These are phyloP conservation scores for Flaveria brownii DNA, from an alignment of 129 eudicot species.

Conservation along the genomic window DNA sequence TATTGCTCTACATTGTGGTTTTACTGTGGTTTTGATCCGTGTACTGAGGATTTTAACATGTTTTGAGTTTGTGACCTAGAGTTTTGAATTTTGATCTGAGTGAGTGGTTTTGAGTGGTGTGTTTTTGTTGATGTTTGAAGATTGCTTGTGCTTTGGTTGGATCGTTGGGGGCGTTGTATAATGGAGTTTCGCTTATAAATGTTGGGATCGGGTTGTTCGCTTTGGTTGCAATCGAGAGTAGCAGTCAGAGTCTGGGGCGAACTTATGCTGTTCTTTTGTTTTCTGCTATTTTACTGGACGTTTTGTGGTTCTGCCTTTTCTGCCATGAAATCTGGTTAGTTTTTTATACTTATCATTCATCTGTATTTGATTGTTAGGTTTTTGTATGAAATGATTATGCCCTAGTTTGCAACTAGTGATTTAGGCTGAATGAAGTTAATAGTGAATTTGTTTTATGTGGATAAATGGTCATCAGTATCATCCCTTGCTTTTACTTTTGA, in stretches of 20 bases:
- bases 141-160: constrained; percentile 90
- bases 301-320: constrained; percentile 79
- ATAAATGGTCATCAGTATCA: background rate
- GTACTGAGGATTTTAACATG: background rate
- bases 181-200: constrained; percentile 68
- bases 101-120: background rate
- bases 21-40: constrained; percentile 4
- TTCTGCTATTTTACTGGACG: constrained; percentile 66
- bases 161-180: constrained; percentile 83
- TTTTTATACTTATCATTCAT: background rate
- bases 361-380: background rate
- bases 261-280: constrained; percentile 82
- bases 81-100: constrained; percentile 28
- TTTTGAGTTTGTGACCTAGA: background rate
- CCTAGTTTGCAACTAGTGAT: background rate
- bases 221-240: constrained; percentile 90
- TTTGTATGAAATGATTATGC: background rate
- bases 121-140: constrained; percentile 45
- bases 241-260: constrained; percentile 91
- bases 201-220: constrained; percentile 78
- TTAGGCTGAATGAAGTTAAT: background rate
- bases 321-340: constrained; percentile 65
- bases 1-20: constrained; percentile 25
- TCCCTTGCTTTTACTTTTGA: background rate
- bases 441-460: background rate